Base-by-base conservation (phyloP, 192 early-diverging fungal species). In the Umbelopsis ramanniana region DNA sequence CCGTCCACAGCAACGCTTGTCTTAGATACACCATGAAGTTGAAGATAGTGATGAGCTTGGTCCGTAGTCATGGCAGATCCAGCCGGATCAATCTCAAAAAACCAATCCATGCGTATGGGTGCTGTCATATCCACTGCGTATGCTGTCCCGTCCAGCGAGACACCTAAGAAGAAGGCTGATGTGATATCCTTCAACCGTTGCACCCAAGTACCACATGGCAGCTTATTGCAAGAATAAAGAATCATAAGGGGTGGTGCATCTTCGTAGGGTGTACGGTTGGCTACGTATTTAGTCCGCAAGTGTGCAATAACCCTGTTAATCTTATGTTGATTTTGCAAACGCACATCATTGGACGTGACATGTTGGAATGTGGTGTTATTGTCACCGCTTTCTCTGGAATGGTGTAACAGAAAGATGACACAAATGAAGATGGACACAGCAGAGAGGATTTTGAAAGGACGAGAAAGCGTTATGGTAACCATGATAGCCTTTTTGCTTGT, bases 191-290 rank as follows among this genome's bases (percentile, higher is more conserved):
- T 52, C 5, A 78, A 37, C 15, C 72, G 68, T 26, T 77, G 26
- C 15, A 40, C 67, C 50, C 66, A 72, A n/a, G 67, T 6, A 12
- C 71, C 71, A 45, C 71, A 72, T 8, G 40, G 71, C 26, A 66
- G 26, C 1, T 2, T 37, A 33, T 43, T 50, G 52, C 67, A 68
- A 12, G 40, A 47, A 29, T 70, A 67, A 46, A 78, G 35, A 14
- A 78, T 33, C 26, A 78, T 46, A 15, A 78, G 22, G 7, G 76
- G 72, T 6, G 76, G 76, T 33, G 72, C 73, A n/a, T 73, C 72
- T 17, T 45, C 26, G 38, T 74, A 60, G 23, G 76, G 76, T 21
- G 76, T 78, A 14, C 76, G 68, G 29, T 78, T 78, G 12, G 76
- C 55, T 11, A 74, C 72, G 33, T 78, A 78, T 24, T 69, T 72